These are phyloP conservation scores for Rubia occidens DNA, from an alignment of 305 asterid species.

Conservation along the genomic window DNA sequence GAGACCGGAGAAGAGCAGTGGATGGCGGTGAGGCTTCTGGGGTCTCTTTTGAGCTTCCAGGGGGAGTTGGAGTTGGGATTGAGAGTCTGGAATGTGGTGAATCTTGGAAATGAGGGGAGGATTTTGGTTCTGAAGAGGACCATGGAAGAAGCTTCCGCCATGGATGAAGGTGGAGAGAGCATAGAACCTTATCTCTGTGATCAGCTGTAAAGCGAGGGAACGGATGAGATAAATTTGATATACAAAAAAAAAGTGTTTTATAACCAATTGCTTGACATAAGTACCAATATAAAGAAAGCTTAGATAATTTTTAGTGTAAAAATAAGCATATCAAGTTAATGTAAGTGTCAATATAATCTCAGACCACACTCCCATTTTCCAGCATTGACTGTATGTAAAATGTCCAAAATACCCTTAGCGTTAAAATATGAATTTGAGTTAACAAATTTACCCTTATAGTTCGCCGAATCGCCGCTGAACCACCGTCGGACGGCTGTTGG, in stretches of 20 bases:
- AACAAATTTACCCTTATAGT: too few relatives aligned
- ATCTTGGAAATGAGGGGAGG: slow-evolving; percentile 26
- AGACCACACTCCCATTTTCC: too few relatives aligned
- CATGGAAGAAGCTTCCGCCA: slow-evolving; percentile 68
- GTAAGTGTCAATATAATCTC: too few relatives aligned
- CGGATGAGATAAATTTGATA: not conserved
- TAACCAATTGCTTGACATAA: too few relatives aligned
- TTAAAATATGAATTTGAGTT: too few relatives aligned
- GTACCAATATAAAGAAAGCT: too few relatives aligned
- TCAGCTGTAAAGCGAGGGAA: not conserved
- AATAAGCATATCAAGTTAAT: too few relatives aligned
- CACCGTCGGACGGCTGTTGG: too few relatives aligned
- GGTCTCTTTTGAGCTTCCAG: slow-evolving; percentile 25
- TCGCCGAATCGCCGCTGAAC: too few relatives aligned
- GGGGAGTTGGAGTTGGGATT: slow-evolving; percentile 15
- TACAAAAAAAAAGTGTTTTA: not conserved
- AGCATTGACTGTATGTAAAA: too few relatives aligned
- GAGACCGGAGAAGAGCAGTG: slow-evolving; percentile 54
- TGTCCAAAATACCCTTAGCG: too few relatives aligned
- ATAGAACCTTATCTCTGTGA: slow-evolving; percentile 9
- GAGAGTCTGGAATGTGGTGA: slow-evolving; percentile 19
- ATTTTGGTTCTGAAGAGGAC: slow-evolving; percentile 44
- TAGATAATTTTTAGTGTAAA: too few relatives aligned
- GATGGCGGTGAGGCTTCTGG: slow-evolving; percentile 18
- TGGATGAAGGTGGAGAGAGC: slow-evolving; percentile 19